Conservation (phyloP, 208 protist species). For the Leishmania arabica region DNA sequence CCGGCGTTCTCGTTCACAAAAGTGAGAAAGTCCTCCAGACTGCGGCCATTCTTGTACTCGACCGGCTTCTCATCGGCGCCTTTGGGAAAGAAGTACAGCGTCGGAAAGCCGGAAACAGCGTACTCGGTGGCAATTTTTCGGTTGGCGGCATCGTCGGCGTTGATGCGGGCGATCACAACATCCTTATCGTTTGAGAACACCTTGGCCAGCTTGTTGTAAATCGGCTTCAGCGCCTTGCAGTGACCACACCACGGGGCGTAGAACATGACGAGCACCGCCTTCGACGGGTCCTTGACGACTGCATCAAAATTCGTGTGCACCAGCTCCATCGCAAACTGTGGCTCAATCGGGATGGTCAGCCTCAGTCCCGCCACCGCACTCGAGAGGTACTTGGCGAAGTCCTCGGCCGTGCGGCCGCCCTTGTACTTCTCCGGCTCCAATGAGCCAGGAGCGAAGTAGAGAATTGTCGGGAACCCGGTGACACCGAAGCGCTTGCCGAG, state of each 20-base stretch:
- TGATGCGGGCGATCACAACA: conserved; percentile 66
- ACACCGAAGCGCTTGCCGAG: conserved; percentile 48
- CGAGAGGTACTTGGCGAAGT: conserved; percentile 51
- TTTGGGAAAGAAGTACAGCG: conserved; percentile 68
- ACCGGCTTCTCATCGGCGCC: conserved; percentile 32
- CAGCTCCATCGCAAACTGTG: conserved; percentile 44
- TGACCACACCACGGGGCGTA: conserved; percentile 85
- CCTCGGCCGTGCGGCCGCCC: conserved; percentile 29
- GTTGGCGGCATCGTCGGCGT: conserved; percentile 52
- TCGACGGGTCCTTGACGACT: conserved; percentile 39
- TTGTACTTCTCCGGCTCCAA: conserved; percentile 41
- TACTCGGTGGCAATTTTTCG: conserved; percentile 24
- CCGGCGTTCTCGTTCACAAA: conserved; percentile 67
- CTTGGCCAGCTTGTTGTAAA: conserved; percentile 53
- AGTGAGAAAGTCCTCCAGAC: conserved; percentile 48
- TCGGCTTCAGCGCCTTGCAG: conserved; percentile 86
- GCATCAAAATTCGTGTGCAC: conserved; percentile 36
- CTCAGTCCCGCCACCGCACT: conserved; percentile 22
- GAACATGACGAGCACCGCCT: conserved; percentile 74
- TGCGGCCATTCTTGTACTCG: conserved; percentile 50
- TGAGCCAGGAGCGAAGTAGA: conserved; percentile 69
- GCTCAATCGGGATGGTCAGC: conserved; percentile 30
- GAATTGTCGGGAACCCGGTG: conserved; percentile 65
- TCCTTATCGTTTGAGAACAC: conserved; percentile 63
- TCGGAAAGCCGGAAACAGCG: conserved; percentile 59